Evolutionary conservation across 768 basidiomycete species (phyloP).

Genomic region (Collybia mongolica): DNA sequence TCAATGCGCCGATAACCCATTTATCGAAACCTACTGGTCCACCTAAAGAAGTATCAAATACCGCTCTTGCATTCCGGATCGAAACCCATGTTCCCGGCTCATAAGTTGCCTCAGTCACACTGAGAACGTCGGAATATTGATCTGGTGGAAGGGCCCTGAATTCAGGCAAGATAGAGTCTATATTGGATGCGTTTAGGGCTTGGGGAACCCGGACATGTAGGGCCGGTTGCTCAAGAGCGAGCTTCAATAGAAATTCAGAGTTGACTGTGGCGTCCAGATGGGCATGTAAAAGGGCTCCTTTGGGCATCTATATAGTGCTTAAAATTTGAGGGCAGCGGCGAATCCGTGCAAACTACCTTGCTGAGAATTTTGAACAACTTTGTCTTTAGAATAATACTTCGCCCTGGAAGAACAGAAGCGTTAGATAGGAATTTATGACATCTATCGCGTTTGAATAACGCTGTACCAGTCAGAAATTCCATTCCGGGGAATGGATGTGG

Average conservation of each 20-base stretch:
- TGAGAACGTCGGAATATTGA: constrained; percentile 25
- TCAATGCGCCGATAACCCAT: constrained; percentile 60
- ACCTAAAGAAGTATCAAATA: constrained; percentile 50
- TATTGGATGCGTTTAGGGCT: constrained; percentile 35
- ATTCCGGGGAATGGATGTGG: constrained; percentile 74
- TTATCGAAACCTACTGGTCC: constrained; percentile 67
- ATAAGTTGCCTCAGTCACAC: constrained; percentile 45
- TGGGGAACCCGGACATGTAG: constrained; percentile 57
- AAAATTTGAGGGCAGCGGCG: background rate
- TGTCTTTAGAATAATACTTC: constrained; percentile 57
- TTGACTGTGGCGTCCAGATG: constrained; percentile 78
- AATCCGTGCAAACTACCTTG: constrained; percentile 37
- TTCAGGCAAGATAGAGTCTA: constrained; percentile 47
- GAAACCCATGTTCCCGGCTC: constrained; percentile 51
- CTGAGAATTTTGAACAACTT: constrained; percentile 58
- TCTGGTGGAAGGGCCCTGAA: constrained; percentile 47
- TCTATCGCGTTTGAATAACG: background rate
- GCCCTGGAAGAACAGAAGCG: constrained; percentile 43
- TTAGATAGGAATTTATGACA: background rate
- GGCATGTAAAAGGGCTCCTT: constrained; percentile 72
- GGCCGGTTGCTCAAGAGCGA: constrained; percentile 55
- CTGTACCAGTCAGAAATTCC: constrained; percentile 69
- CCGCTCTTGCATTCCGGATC: constrained; percentile 48
- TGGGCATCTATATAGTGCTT: constrained; percentile 60
- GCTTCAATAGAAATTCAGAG: constrained; percentile 43